Evolutionary conservation across 2,329 filamentous ascomycete genomes (phyloP).

Genomic region (Fusarium irregulare): DNA sequence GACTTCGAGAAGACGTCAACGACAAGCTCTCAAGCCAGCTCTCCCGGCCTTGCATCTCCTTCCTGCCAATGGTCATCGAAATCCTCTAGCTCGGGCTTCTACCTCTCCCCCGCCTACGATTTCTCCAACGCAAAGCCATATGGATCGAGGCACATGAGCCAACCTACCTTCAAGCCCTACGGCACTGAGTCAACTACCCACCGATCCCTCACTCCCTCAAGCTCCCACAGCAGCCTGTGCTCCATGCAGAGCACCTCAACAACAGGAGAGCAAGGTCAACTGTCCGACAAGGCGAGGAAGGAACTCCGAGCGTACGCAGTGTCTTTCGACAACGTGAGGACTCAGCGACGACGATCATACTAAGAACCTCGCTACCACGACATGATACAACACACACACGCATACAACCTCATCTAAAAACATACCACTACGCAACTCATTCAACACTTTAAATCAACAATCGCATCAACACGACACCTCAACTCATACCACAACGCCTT

Average conservation of each 20-base stretch:
- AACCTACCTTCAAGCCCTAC: constrained; percentile 43
- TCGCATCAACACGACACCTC: constrained; percentile 32
- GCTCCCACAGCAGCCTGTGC: constrained; percentile 85
- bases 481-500: constrained; percentile 39
- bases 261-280: constrained; percentile 62
- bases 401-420: constrained; percentile 20
- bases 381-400: constrained; percentile 16
- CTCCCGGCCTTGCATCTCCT: constrained; percentile 63
- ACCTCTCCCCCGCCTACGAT: constrained; percentile 80
- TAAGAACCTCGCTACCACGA: constrained; percentile 49
- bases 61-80: constrained; percentile 63
- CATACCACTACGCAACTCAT: constrained; percentile 49
- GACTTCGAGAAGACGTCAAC: constrained; percentile 81
- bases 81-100: constrained; percentile 63
- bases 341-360: constrained; percentile 68
- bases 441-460: constrained; percentile 34
- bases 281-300: constrained; percentile 81
- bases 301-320: constrained; percentile 88
- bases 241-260: constrained; percentile 76
- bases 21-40: constrained; percentile 68
- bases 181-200: constrained; percentile 39
- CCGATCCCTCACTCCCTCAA: constrained; percentile 73
- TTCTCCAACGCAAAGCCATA: constrained; percentile 74
- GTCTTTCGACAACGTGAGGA: constrained; percentile 85
- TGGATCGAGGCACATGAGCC: constrained; percentile 58